A percentile compares a stretch with the other conserved stretches of the same genome.
Conservation (phyloP, 176 grass and related monocot species). For the Pontederia paniculata region DNA sequence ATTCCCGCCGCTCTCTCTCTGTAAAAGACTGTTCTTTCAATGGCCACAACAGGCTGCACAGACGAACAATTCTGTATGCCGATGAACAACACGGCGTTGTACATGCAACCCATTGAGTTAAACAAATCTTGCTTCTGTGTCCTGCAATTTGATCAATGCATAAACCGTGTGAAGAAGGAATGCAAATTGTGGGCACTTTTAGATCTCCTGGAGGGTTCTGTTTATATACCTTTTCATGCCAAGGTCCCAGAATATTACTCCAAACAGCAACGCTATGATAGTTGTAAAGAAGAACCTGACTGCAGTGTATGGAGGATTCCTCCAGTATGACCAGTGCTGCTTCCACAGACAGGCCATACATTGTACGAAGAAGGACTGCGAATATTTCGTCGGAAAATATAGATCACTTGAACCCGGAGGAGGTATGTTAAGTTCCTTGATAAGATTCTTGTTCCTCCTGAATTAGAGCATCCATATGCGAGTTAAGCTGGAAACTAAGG, state of each 20-base stretch:
- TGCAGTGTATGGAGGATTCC: slow-evolving; percentile 66
- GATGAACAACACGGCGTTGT: slow-evolving; percentile 65
- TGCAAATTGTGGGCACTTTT: no score
- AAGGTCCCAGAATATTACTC: slow-evolving; percentile 66
- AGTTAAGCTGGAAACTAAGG: no score
- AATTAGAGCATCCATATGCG: slow-evolving; percentile 16
- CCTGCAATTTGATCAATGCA: slow-evolving; percentile 20
- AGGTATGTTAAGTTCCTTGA: slow-evolving; percentile 47
- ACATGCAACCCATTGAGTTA: slow-evolving; percentile 81
- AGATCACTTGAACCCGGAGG: slow-evolving; percentile 46
- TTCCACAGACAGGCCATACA: slow-evolving; percentile 87
- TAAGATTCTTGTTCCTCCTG: slow-evolving; percentile 70
- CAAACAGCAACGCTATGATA: slow-evolving; percentile 46
- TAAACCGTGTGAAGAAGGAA: no score
- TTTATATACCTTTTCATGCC: slow-evolving; percentile 42
- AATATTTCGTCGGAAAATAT: slow-evolving; percentile 52
- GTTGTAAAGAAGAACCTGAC: slow-evolving; percentile 57
- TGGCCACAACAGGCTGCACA: slow-evolving; percentile 67
- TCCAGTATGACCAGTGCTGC: slow-evolving; percentile 66
- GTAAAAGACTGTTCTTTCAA: slow-evolving; percentile 82
- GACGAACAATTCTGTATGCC: slow-evolving; percentile 58
- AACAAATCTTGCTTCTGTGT: slow-evolving; percentile 51
- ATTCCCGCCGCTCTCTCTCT: slow-evolving; percentile 83
- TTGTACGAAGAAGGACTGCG: slow-evolving; percentile 46
- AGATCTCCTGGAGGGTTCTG: no score